Base-by-base conservation (phyloP, 768 basidiomycete genomes). In the Russula lepida region DNA sequence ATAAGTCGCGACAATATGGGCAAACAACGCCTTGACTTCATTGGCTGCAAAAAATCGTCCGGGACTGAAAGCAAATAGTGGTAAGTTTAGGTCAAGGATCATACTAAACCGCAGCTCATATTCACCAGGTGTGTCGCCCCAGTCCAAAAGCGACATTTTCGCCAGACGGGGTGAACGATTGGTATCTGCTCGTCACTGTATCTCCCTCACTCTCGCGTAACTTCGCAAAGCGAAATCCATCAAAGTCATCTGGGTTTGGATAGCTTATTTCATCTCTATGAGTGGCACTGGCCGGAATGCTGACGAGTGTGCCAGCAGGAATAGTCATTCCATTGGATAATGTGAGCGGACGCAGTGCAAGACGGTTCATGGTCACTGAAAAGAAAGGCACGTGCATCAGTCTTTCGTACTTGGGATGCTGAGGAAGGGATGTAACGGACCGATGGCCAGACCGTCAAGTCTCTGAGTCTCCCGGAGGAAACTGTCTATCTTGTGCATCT, bases 191-290 rank as follows among this genome's bases (percentile, higher is more conserved):
- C 9, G 32, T 3, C 15, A 4, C 4, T 1, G 5, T 25, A 37
- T 30, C 41, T 59, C 32, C 71, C 13, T 69, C 69, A 19, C 58
- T 54, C 33, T 68, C 69, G n/a, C 62, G 65, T 57, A 67, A 63
- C 19, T 71, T 58, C 25, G 71, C 62, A 66, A 78, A 80, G 12
- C 79, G 71, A 56, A 77, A 76, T 1, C 77, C 72, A 32, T 77
- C 70, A 43, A 80, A 80, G 44, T 30, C 58, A 13, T 70, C 65
- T 0, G 82, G 69, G 53, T 79, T 72, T 21, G 69, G 60, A 64
- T 82, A 84, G 21, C 71, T 66, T 17, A 68, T 69, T 23, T 70
- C 71, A 60, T 81, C 77, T 19, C 69, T 69, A 60, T 77, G 76
- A 68, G 75, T 68, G 23, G 72, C 63, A 25, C 63, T 55, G 7